phyloP scores from a whole-genome alignment of 2,329 filamentous ascomycete genomes.

The Phialocephala sp. region DNA sequence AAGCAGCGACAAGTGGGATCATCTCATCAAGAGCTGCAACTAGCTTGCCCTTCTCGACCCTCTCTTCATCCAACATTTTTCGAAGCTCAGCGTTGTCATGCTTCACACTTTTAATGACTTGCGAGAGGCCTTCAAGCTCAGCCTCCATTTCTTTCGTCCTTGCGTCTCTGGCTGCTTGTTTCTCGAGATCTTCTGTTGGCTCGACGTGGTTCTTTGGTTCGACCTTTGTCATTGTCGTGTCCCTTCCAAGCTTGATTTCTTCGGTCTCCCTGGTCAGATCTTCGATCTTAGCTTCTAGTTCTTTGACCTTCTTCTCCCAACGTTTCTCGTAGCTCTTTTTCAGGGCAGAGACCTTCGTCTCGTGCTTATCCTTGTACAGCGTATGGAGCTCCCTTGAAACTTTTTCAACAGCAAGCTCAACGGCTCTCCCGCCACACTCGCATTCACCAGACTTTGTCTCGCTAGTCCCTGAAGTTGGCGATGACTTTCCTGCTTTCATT shows the following conservation, averaged over 20 bases:
- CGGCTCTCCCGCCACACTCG: constrained; percentile 57
- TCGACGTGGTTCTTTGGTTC: constrained; percentile 52
- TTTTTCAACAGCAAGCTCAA: constrained; percentile 85
- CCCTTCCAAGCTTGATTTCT: constrained; percentile 63
- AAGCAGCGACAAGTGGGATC: constrained; percentile 67
- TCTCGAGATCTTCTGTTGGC: constrained; percentile 58
- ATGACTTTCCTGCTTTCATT: constrained; percentile 67
- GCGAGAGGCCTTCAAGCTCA: constrained; percentile 74
- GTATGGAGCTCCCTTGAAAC: constrained; percentile 93
- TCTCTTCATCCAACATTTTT: constrained; percentile 71
- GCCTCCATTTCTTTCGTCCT: constrained; percentile 78
- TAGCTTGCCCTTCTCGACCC: constrained; percentile 83
- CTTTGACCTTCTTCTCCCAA: constrained; percentile 85
- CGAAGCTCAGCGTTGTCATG: constrained; percentile 71
- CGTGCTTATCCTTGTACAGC: constrained; percentile 96
- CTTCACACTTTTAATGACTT: constrained; percentile 73
- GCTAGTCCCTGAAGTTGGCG: constrained; percentile 44
- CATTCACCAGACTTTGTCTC: constrained; percentile 40
- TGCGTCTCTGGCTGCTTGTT: constrained; percentile 74
- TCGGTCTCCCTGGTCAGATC: constrained; percentile 77
- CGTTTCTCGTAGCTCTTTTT: constrained; percentile 85
- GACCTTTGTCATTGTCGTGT: constrained; percentile 68
- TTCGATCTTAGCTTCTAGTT: constrained; percentile 75
- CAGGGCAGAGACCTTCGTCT: constrained; percentile 90
- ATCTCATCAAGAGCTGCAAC: constrained; percentile 84